Conservation (phyloP, 306 rosid genomes). For the Vachellia collinsii region DNA sequence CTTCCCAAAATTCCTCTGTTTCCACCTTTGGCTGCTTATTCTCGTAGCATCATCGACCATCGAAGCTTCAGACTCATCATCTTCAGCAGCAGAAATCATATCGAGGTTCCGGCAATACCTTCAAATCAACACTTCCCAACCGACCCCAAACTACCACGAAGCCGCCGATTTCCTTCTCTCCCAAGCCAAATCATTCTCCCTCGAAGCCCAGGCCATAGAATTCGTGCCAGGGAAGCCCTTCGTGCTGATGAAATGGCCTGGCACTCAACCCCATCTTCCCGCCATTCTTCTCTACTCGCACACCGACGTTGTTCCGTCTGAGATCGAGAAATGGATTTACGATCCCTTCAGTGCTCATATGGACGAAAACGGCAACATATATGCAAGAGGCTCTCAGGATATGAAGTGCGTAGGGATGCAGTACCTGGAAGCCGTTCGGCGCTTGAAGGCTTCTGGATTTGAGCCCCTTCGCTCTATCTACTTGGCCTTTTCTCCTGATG, state of each 20-base stretch:
- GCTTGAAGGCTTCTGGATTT: constrained; percentile 56
- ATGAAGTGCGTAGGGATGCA: constrained; percentile 97
- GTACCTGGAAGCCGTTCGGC: constrained; percentile 85
- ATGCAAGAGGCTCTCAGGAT: constrained; percentile 89
- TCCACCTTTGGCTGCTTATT: not conserved
- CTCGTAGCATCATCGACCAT: constrained; percentile 25
- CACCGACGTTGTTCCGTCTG: constrained; percentile 87
- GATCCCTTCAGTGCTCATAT: constrained; percentile 73
- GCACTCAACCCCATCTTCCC: constrained; percentile 64
- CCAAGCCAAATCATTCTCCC: constrained; percentile 67
- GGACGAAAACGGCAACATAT: constrained; percentile 55
- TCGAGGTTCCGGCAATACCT: constrained; percentile 78
- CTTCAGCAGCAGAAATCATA: constrained; percentile 34
- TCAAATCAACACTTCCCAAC: constrained; percentile 80
- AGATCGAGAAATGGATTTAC: constrained; percentile 70
- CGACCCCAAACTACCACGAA: constrained; percentile 65
- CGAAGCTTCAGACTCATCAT: constrained; percentile 23
- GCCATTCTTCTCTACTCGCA: constrained; percentile 87
- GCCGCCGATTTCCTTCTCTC: constrained; percentile 61
- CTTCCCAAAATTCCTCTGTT: no score
- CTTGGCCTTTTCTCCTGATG: constrained; percentile 82
- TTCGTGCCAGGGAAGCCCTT: constrained; percentile 71
- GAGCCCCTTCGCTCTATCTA: constrained; percentile 59
- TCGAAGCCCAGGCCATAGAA: constrained; percentile 65
- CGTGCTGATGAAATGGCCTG: constrained; percentile 79